Conservation (phyloP, 306 rosid genomes). For the Ormosia emarginata region DNA sequence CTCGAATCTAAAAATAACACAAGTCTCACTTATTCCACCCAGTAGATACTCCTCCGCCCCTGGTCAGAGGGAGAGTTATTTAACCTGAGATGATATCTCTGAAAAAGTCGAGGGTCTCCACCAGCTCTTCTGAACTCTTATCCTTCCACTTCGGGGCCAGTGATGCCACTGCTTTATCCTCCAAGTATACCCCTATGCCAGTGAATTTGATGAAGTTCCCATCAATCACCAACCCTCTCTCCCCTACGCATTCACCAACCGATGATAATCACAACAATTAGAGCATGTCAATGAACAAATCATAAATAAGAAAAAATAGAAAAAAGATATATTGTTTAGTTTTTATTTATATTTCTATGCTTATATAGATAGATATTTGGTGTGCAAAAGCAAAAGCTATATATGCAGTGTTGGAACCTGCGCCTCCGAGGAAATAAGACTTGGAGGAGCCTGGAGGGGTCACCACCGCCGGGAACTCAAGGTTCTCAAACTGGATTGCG, state of each 20-base stretch:
- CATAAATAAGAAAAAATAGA: not conserved
- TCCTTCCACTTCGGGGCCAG: slow-evolving; percentile 74
- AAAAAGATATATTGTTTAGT: not conserved
- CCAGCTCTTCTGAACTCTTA: slow-evolving; percentile 42
- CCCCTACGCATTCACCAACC: slow-evolving; percentile 35
- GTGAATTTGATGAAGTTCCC: slow-evolving; percentile 77
- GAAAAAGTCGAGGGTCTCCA: slow-evolving; percentile 55
- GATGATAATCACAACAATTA: not conserved
- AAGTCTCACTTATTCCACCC: too few species aligned
- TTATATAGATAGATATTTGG: too few species aligned
- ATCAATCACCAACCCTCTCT: slow-evolving; percentile 60
- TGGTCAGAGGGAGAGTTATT: too few species aligned
- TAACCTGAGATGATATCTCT: slow-evolving; percentile 64
- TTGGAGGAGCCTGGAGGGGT: slow-evolving; percentile 8
- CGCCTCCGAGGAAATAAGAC: slow-evolving; percentile 36
- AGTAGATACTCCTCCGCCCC: too few species aligned
- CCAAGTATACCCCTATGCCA: slow-evolving; percentile 76
- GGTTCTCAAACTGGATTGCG: slow-evolving; percentile 19
- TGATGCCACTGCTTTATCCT: slow-evolving; percentile 49
- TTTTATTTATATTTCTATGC: not conserved
- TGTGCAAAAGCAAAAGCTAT: too few species aligned
- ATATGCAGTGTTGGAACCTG: not conserved
- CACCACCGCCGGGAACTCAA: slow-evolving; percentile 22
- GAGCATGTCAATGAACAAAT: not conserved
- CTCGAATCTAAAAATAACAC: too few species aligned